These are phyloP conservation scores for Alternaria ethzedia DNA, from an alignment of 2,329 filamentous ascomycete species.

Conservation along the genomic window DNA sequence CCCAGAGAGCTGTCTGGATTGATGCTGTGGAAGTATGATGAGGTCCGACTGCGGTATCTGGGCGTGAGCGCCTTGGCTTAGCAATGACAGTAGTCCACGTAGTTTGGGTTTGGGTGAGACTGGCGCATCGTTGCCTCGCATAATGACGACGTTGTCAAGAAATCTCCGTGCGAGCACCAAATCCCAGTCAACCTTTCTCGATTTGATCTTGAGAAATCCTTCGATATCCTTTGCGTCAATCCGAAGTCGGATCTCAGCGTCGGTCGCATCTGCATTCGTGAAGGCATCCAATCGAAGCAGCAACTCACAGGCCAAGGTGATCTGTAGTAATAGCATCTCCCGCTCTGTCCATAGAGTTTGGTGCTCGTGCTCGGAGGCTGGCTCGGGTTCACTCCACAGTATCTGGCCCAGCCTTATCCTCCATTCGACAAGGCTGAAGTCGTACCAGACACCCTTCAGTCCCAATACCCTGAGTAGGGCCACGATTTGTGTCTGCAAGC, in stretches of 20 bases:
- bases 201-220: conserved; percentile 55
- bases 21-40: conserved; percentile 45
- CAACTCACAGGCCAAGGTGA: conserved; percentile 62
- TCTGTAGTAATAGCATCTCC: conserved; percentile 62
- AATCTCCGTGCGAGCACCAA: conserved; percentile 61
- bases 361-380: conserved; percentile 25
- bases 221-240: conserved; percentile 54
- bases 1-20: conserved; percentile 55
- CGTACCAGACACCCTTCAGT: conserved; percentile 72
- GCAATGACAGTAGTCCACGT: conserved; percentile 37
- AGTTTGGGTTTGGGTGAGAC: conserved; percentile 27
- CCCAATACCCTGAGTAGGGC: conserved; percentile 70
- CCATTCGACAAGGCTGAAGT: conserved; percentile 78
- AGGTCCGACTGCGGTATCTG: conserved; percentile 32
- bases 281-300: conserved; percentile 61
- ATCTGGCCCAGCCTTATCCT: conserved; percentile 75
- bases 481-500: conserved; percentile 73
- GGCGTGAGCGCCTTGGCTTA: conserved; percentile 27
- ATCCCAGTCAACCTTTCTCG: conserved; percentile 63
- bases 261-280: conserved; percentile 32
- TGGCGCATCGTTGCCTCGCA: conserved; percentile 30
- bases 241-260: conserved; percentile 48
- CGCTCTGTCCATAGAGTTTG: conserved; percentile 50
- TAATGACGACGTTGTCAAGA: conserved; percentile 57
- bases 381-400: conserved; percentile 63